Base-by-base conservation (phyloP, 768 basidiomycete genomes). In the Floccularia luteovirens region DNA sequence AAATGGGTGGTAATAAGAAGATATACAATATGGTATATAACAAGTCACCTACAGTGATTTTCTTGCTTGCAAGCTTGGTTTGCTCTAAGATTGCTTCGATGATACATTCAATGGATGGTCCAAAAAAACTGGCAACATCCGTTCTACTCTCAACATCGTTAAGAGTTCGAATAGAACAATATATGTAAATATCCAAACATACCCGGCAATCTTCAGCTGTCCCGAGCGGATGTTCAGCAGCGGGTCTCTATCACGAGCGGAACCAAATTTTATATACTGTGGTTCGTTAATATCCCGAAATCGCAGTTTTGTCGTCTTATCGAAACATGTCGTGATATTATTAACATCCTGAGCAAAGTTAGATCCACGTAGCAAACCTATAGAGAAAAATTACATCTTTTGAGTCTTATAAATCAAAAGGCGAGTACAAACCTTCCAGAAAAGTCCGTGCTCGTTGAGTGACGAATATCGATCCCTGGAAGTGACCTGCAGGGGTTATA, bases 391-490 rank as follows among this genome's bases (percentile, higher is more conserved):
- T n/a, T n/a, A n/a, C n/a, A n/a, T n/a, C n/a, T n/a, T n/a, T n/a
- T n/a, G n/a, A n/a, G n/a, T n/a, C n/a, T n/a, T n/a, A n/a, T n/a
- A n/a, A n/a, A n/a, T n/a, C n/a, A n/a, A n/a, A n/a, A 19, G 13
- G 31, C 11, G 10, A 12, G 41, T 2, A 43, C 55, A 5, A 47
- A 74, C 74, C 49, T 43, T 57, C 42, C 2, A 77, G 56, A 50
- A 63, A 63, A 16, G 53, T 38, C 1, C 53, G 52, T 13, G 73
- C 73, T 16, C 66, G 63, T 27, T 59, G 62, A 19, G 60, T 74
- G 19, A 77, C 69, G 42, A 72, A 75, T 2, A 74, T 59, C 0
- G 75, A 73, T 19, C 75, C 75, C 42, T 67, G 59, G 33, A 76
- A 62, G 24, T 62, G 63, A 48, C 72, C 74, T 76, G 23, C 16